Conservation (phyloP, 768 basidiomycete genomes). For the Rhizopogon vinicolor region DNA sequence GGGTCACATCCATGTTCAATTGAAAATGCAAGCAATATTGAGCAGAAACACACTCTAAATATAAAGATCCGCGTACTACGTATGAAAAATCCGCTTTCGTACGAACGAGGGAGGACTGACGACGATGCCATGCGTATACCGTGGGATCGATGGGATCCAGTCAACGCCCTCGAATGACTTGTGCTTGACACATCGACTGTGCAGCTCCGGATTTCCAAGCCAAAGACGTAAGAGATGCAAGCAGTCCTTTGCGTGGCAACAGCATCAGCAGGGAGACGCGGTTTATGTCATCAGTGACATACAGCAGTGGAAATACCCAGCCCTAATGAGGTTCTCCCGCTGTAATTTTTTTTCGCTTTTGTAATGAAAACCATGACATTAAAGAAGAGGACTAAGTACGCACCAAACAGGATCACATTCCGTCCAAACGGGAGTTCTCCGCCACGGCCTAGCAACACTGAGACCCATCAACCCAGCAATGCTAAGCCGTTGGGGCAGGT, state of each 20-base stretch:
- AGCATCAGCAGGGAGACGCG: not conserved
- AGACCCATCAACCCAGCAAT: constrained; percentile 33
- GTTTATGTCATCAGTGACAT: constrained; percentile 12
- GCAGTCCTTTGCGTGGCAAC: constrained; percentile 56
- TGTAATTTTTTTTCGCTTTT: not conserved
- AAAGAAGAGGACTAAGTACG: not conserved
- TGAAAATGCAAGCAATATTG: too few relatives aligned
- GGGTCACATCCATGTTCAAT: not conserved
- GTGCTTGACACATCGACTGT: too few relatives aligned
- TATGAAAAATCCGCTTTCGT: too few relatives aligned
- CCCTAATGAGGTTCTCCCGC: too few relatives aligned
- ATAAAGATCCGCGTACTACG: too few relatives aligned
- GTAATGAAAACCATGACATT: not conserved
- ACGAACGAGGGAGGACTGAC: too few relatives aligned
- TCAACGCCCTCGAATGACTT: too few relatives aligned
- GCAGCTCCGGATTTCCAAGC: too few relatives aligned
- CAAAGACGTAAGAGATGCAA: constrained; percentile 41
- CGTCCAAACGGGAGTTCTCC: constrained; percentile 59
- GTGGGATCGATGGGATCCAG: constrained; percentile 7
- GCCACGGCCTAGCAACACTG: constrained; percentile 45
- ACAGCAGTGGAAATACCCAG: constrained; percentile 47
- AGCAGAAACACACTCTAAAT: too few relatives aligned
- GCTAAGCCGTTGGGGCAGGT: constrained; percentile 8
- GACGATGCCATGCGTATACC: too few relatives aligned
- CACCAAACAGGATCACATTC: constrained; percentile 74